Base-by-base conservation (phyloP, 208 protist genomes). In the Tetramitus jugosus region DNA sequence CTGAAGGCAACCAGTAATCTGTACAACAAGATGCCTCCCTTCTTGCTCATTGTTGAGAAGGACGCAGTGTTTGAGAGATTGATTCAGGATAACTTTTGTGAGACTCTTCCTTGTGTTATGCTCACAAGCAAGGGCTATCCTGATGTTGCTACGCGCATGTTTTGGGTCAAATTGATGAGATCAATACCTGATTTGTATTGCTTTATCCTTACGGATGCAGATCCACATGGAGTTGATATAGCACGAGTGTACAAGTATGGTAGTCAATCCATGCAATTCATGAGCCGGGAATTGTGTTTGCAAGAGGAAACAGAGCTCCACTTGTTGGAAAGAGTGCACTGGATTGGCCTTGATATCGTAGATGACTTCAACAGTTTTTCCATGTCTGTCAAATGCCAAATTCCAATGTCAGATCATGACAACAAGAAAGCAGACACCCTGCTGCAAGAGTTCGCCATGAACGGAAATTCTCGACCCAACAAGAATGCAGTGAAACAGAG, bases 181-280 rank as follows among this genome's bases (percentile, higher is more conserved):
- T n/a, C 43, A 13, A 37, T 71, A 13, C n/a, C 65, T 33, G 29
- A 71, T 33, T 35, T 74, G 0, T 39, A 53, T 33, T 4, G 20
- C n/a, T 53, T 39, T 53, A 13, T 39, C 20, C 23, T 74, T 37
- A 53, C 29, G 8, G 67, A 74, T 53, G 39, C 10, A 20, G 67
- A 74, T 53, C 67, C 67, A 37, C 37, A 53, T 74, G 67, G 67
- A 53, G 26, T 39, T 39, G 67, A 74, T 53, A 74, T 74, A 39
- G 42, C 42, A 3, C n/a, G 37, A 35, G 26, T 53, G 3, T 74
- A 74, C 42, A 74, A 40, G 3, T 14, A 74, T 74, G 67, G 67
- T 7, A 53, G 42, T 2, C 10, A 56, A 20, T 53, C 42, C 39
- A 39, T 74, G 10, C 2, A 68, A 7, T 49, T 49, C 45, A 4